Percentiles rank a stretch among this genome's conserved stretches.
phyloP scores from a whole-genome alignment of 1,284 basidiomycete species.

The Anthracocystis panici-leucophaei region DNA sequence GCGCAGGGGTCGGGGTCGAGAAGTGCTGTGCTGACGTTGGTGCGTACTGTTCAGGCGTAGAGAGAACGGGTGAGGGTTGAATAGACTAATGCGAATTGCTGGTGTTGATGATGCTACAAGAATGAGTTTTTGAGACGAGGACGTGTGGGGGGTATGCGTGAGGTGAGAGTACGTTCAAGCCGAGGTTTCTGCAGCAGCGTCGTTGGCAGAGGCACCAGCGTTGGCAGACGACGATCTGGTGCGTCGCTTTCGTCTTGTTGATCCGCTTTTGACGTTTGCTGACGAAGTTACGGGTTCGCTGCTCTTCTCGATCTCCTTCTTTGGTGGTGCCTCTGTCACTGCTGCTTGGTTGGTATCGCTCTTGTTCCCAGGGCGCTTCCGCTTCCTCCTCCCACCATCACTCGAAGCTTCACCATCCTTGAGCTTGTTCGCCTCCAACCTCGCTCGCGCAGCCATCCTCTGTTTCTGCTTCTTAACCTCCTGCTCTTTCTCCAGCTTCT shows the following conservation, averaged over 20 bases:
- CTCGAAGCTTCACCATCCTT: not conserved
- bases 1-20: not conserved
- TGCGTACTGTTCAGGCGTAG: conserved; percentile 14
- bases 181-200: conserved; percentile 15
- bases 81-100: not conserved
- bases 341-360: no score
- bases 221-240: not conserved
- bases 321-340: not conserved
- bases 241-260: conserved; percentile 9
- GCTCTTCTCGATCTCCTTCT: not conserved
- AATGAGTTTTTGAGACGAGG: not conserved
- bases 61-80: not conserved
- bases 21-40: not conserved
- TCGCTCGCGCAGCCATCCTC: conserved; percentile 19
- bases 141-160: not conserved
- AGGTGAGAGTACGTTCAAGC: conserved; percentile 1
- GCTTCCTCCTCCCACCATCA: conserved; percentile 14
- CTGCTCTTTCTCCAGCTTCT: conserved; percentile 38
- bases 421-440: conserved; percentile 22
- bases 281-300: not conserved
- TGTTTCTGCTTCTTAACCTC: conserved; percentile 72
- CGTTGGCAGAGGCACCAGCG: not conserved
- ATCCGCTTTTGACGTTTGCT: conserved; percentile 4
- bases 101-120: conserved; percentile 3
- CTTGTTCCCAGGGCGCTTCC: conserved; percentile 12